Base-by-base conservation (phyloP, 2,329 filamentous ascomycete species). In the Penicillium sp. region DNA sequence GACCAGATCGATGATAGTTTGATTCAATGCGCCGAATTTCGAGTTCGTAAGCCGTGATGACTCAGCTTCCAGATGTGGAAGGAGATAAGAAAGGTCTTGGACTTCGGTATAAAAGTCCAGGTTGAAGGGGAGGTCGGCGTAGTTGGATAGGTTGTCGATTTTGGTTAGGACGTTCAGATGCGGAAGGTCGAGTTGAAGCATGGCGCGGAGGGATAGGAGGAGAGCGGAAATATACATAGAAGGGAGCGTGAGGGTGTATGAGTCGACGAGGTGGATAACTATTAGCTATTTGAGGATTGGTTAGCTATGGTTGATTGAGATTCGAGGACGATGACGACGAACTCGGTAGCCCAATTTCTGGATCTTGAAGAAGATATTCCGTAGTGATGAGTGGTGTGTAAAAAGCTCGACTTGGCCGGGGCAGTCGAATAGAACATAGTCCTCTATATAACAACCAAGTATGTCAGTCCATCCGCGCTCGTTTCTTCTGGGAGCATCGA, bases 21-120 rank as follows among this genome's bases (percentile, higher is more conserved):
- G 82, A 68, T 97, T 96, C 27, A 98, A 76, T 4, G 85, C 83
- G 44, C 84, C 80, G 66, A 95, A 97, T 66, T 95, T 96, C 18
- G 81, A 78, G 58, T 81, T 84, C 6, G 80, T 79, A 66, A 86
- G 72, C 5, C 78, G 80, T 0, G 88, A 83, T 1, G 86, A 86
- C 69, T 98, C 93, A 23, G 81, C 79, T 61, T 90, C 84, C 37
- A 98, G 81, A 52, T 85, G 79, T 1, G 90, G 89, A 0, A 93
- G 80, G 10, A 98, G 78, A 59, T 95, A 89, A 20, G 82, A 82
- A 3, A 98, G 80, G 63, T 96, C 90, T 70, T 98, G 91, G 6
- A 97, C 92, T 69, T 98, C 92, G 53, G 93, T 97, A 70, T 97
- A 98, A 71, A 86, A 98, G 58, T 96, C 91, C 52, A 98, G 83